Conservation (phyloP, 345 rosid species). For the Arabidopsis suecica region DNA sequence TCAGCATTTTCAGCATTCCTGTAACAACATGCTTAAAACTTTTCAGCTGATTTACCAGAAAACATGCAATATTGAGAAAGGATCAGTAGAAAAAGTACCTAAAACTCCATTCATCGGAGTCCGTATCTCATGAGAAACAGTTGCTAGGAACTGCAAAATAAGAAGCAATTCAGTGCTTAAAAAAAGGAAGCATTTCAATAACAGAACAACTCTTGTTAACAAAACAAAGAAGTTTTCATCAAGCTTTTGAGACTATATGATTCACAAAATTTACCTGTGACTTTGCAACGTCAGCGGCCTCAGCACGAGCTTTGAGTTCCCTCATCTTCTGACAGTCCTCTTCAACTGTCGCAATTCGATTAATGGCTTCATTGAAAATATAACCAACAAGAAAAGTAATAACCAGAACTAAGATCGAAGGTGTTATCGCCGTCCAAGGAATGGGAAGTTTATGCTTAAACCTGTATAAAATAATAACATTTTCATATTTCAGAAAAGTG, state of each 20-base stretch:
- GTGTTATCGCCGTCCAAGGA: conserved; percentile 81
- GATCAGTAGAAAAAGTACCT: conserved; percentile 19
- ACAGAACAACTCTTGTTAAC: neutral
- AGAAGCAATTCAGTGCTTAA: conserved; percentile 28
- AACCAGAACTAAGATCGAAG: conserved; percentile 64
- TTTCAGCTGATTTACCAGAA: neutral
- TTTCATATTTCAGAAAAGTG: conserved; percentile 18
- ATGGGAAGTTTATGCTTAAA: conserved; percentile 76
- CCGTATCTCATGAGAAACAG: conserved; percentile 98
- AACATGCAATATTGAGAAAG: neutral
- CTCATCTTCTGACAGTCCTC: conserved; percentile 74
- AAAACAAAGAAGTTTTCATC: neutral
- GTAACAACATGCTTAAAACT: conserved; percentile 17
- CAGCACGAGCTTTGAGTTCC: conserved; percentile 90
- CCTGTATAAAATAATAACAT: conserved; percentile 49
- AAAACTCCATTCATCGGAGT: conserved; percentile 93
- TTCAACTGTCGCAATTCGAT: conserved; percentile 77
- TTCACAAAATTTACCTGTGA: conserved; percentile 58
- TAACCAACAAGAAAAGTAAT: conserved; percentile 76
- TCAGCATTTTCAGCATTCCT: conserved; percentile 97
- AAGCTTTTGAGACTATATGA: conserved; percentile 16
- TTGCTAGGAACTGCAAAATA: conserved; percentile 80
- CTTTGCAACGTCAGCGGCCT: conserved; percentile 98
- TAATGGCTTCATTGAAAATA: conserved; percentile 79
- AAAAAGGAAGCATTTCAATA: neutral